These are phyloP conservation scores for Spathaspora passalidarum DNA, from an alignment of 805 yeast species.

Conservation along the genomic window DNA sequence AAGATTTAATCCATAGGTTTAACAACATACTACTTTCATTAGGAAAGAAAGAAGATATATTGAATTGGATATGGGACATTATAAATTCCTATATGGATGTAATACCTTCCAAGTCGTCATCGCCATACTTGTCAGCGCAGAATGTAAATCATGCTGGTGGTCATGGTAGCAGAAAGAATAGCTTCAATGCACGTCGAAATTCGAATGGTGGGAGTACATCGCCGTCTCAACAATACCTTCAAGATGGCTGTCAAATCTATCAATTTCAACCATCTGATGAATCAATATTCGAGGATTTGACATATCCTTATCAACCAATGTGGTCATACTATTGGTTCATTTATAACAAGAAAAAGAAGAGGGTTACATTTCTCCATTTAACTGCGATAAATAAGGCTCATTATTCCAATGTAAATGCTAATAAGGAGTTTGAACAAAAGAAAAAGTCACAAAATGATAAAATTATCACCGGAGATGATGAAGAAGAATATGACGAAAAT, in stretches of 20 bases:
- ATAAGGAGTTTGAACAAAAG: conserved; percentile 10
- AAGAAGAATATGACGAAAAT: conserved; percentile 23
- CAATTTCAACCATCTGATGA: conserved; percentile 61
- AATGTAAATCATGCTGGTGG: conserved; percentile 10
- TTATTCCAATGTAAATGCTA: conserved; percentile 28
- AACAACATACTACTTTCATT: conserved; percentile 67
- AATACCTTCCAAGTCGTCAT: conserved; percentile 28
- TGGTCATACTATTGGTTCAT: conserved; percentile 91
- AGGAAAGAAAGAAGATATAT: conserved; percentile 39
- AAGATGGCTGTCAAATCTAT: conserved; percentile 56
- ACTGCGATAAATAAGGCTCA: conserved; percentile 46
- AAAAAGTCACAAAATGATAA: conserved; percentile 10
- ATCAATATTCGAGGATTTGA: conserved; percentile 59
- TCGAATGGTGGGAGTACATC: conserved; percentile 12
- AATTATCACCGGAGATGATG: conserved; percentile 18
- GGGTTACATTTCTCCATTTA: conserved; percentile 84
- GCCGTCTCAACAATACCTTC: conserved; percentile 4
- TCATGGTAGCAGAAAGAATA: conserved; percentile 23
- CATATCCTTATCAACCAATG: conserved; percentile 44
- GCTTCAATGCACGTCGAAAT: conserved; percentile 14
- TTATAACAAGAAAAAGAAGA: conserved; percentile 84
- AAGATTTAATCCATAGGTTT: conserved; percentile 59
- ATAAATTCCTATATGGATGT: conserved; percentile 80
- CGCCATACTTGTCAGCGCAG: conserved; percentile 16
- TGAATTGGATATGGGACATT: conserved; percentile 83